Base-by-base conservation (phyloP, 2,329 filamentous ascomycete genomes). In the Coniochaeta hoffmannii region DNA sequence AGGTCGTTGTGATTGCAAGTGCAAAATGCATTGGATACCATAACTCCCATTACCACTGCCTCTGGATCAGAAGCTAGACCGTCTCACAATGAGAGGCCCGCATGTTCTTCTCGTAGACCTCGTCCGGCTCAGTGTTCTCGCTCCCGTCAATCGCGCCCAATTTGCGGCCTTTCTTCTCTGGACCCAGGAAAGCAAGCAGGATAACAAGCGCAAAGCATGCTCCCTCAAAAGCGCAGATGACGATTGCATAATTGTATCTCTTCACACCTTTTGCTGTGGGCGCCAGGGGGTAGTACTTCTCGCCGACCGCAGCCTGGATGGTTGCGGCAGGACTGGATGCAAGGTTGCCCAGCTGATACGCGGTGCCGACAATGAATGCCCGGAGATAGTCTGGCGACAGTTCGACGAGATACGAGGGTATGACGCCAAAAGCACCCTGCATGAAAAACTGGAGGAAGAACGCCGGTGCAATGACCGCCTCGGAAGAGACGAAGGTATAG, bases 221-320 rank as follows among this genome's bases (percentile, higher is more conserved):
- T 0, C 79, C 91, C 87, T 96, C 90, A 71, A 96, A 95, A 65
- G 94, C 92, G 65, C 86, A 89, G 60, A 96, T 92, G 12, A 94
- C 90, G 62, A 85, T 85, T 46, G 89, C 89, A 62, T 94, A 94
- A 58, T 89, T 73, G 68, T 87, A 89, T 3, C 87, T 75, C 51
- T 71, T 68, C 31, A 71, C 67, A 15, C 34, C 34, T 1, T 74
- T 77, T 1, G 70, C 66, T 14, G 76, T 79, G 0, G 81, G 73
- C 0, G 83, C 75, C 3, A 94, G 76, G 0, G 89, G 88, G 73
- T 36, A 36, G 15, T 36, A 36, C 69, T 90, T 19, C 15, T 46
- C 86, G 38, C 88, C 88, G 36, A 91, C 83, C 0, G 81, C 86
- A 1, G 86, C 79, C 67, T 91, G 86, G 62, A 91, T 91, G 12